phyloP scores from a whole-genome alignment of 768 basidiomycete species.

The Calocera viscosa region DNA sequence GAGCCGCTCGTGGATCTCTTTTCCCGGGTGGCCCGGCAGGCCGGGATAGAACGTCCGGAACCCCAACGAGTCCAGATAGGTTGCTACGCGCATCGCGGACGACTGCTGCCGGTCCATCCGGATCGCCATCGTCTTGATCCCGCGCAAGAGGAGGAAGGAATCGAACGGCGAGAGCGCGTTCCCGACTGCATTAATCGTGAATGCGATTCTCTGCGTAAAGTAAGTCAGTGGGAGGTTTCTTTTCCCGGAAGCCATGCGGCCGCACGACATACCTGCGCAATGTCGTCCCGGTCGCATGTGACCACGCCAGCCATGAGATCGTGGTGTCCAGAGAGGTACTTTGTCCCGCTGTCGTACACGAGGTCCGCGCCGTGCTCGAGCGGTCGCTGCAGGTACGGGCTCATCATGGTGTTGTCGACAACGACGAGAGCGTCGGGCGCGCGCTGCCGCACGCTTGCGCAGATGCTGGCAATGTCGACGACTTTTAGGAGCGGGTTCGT shows the following conservation, averaged over 20 bases:
- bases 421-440: conserved; percentile 72
- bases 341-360: conserved; percentile 95
- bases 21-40: conserved; percentile 63
- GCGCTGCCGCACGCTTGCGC: conserved; percentile 67
- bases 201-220: conserved; percentile 60
- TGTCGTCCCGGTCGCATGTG: conserved; percentile 78
- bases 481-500: conserved; percentile 97
- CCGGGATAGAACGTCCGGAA: conserved; percentile 92
- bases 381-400: conserved; percentile 89
- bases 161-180: conserved; percentile 93
- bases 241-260: conserved; percentile 11
- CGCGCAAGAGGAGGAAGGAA: conserved; percentile 88
- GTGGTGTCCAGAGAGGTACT: conserved; percentile 95
- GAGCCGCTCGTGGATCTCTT: conserved; percentile 80
- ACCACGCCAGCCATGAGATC: conserved; percentile 98
- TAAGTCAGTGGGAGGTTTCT: not conserved
- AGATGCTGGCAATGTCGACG: conserved; percentile 74
- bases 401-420: conserved; percentile 99
- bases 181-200: conserved; percentile 84
- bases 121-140: conserved; percentile 89
- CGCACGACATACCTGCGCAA: conserved; percentile 53
- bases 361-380: conserved; percentile 93
- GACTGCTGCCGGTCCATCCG: conserved; percentile 91
- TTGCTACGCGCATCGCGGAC: conserved; percentile 69
- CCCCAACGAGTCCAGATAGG: conserved; percentile 71